Evolutionary conservation across 1,139 yeast genomes (phyloP), one percentile per base, ranked within the genome.

Genomic region (Sugiyamaella neomexicana): DNA sequence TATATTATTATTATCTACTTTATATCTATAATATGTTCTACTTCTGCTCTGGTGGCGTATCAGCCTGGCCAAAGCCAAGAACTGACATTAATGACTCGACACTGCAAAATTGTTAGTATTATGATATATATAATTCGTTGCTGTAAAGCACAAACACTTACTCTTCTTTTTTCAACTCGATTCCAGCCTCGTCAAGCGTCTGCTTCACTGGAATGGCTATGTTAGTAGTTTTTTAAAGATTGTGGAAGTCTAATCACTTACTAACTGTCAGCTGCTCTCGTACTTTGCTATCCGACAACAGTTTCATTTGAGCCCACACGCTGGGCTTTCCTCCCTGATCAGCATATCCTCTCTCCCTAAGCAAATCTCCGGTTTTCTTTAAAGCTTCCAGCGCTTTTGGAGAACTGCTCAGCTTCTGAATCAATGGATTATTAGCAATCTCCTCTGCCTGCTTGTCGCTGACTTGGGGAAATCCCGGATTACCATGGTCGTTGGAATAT

Each of bases 221-320:
- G 52, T 46, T 31, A 44, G 43, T 29, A 29, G n/a, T 37, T 13
- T 37, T n/a, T n/a, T n/a, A n/a, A n/a, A n/a, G n/a, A n/a, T n/a
- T n/a, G n/a, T n/a, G n/a, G n/a, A n/a, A 13, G 16, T 15, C 40
- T 15, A 16, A 37, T 16, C 23, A 55, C 61, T 29, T 58, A 58
- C 61, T 54, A 31, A 50, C 55, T 13, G 54, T 53, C 41, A 63
- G 50, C 55, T 62, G 58, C 37, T 50, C 56, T 27, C 62, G 56
- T 36, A 63, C 61, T 48, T 62, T 61, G 20, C 50, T 55, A 58
- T 63, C 66, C 40, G 62, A 53, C 55, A 63, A 53, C 47, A 63
- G 45, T 55, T 62, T 61, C 50, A 63, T 57, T 51, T 61, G 63
- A 40, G 63, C 58, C 63, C 62, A 57, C n/a, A 62, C 47, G 15